These are phyloP conservation scores for Fomitopsis palustris DNA, from an alignment of 1,284 basidiomycete genomes.

Conservation along the genomic window DNA sequence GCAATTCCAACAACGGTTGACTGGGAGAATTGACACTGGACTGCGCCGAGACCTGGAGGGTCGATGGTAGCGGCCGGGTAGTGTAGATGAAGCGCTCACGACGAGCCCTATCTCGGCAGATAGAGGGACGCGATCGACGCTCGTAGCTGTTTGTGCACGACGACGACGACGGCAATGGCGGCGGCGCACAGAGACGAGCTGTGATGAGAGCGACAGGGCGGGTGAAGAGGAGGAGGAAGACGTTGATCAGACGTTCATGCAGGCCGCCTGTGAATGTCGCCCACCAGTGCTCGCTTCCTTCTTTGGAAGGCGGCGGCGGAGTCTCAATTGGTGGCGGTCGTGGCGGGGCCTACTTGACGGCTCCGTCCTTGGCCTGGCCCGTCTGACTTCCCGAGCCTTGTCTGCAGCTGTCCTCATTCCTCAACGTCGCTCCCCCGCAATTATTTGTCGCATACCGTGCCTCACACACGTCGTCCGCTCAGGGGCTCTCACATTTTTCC, in stretches of 20 bases:
- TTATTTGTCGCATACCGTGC: neutral
- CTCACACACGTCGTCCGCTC: neutral
- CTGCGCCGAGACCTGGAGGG: conserved; percentile 1
- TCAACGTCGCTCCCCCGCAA: neutral
- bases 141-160: neutral
- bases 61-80: neutral
- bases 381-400: neutral
- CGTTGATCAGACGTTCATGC: neutral
- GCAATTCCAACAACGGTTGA: neutral
- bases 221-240: neutral
- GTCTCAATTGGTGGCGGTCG: neutral
- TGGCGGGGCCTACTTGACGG: neutral
- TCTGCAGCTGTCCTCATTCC: neutral
- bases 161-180: neutral
- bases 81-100: conserved; percentile 1
- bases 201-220: neutral
- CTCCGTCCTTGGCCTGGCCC: neutral
- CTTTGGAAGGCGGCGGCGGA: conserved; percentile 2
- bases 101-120: neutral
- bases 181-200: neutral
- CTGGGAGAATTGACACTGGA: neutral
- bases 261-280: neutral
- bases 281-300: neutral
- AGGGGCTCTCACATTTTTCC: neutral
- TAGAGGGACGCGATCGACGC: neutral